Evolutionary conservation across 805 yeast species (phyloP), one percentile per base, ranked within the genome.

Genomic region (Ogataea naganishii): DNA sequence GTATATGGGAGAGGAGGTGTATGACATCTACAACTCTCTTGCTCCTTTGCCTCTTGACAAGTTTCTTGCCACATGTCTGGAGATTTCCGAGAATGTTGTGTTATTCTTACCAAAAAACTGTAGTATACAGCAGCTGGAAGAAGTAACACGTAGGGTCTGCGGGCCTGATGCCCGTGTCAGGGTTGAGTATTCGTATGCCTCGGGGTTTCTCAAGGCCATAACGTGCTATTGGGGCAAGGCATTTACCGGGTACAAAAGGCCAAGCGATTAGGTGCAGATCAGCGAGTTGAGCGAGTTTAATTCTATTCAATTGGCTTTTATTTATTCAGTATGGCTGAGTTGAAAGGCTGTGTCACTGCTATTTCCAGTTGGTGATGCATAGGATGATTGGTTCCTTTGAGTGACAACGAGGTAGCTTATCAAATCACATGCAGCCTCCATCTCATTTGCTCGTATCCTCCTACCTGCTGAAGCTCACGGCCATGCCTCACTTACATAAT

Each of bases 101-200:
- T 49, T 80, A 3, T 79, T 77, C 43, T 56, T 80, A 14, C 92
- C 92, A 2, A 60, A 75, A 37, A 75, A 73, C 40, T 67, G 72
- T 30, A 60, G 73, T 41, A 41, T 74, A 15, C 55, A 56, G 19
- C 84, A 78, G 40, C 43, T 80, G 6, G 46, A 69, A 1, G 43
- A 47, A 10, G 59, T 72, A 2, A 70, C 81, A 1, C 47, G 51
- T 14, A 55, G 58, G 16, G 44, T 75, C 1, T 54, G 63, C 30
- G 80, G 81, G 0, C 37, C 45, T 0, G 42, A 46, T 1, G 67
- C 62, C 7, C 51, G 49, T 29, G 62, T 76, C 28, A 54, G 75
- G 33, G 58, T 75, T 3, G 42, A 74, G 3, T 61, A 63, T 34
- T 58, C 66, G 2, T 53, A 57, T 27, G 45, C 49, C 3, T 46